A percentile compares a stretch with the other conserved stretches of the same genome.
Evolutionary conservation across 2,329 filamentous ascomycete species (phyloP).

Genomic region (Blumeriella jaapii): DNA sequence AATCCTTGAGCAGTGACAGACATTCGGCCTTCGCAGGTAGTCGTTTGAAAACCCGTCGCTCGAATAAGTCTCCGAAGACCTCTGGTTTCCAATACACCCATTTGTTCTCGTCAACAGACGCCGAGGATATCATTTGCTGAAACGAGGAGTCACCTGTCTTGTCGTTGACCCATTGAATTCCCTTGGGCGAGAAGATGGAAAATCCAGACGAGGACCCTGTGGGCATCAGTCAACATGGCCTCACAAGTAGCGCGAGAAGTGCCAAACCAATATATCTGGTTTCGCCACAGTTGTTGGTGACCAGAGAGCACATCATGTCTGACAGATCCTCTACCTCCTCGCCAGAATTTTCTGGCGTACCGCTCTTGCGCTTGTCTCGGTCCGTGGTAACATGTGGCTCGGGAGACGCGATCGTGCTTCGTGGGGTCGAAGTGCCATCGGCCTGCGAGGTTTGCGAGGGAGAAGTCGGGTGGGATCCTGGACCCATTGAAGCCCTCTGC

Average conservation of each 20-base stretch:
- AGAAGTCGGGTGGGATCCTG: conserved; percentile 22
- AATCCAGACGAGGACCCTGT: conserved; percentile 91
- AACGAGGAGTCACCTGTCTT: conserved; percentile 96
- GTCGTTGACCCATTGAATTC: conserved; percentile 96
- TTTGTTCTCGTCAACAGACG: conserved; percentile 87
- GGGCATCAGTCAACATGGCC: conserved; percentile 41
- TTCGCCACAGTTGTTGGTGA: conserved; percentile 90
- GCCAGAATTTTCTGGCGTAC: conserved; percentile 37
- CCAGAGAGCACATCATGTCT: conserved; percentile 97
- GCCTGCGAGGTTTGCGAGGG: conserved; percentile 34
- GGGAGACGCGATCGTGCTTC: conserved; percentile 39
- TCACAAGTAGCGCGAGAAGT: conserved; percentile 36
- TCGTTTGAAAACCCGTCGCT: conserved; percentile 69
- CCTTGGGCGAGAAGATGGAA: conserved; percentile 96
- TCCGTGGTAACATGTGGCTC: conserved; percentile 25
- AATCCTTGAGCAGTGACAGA: conserved; percentile 79
- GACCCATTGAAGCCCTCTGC: conserved; percentile 21
- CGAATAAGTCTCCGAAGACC: conserved; percentile 86
- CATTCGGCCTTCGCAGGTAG: conserved; percentile 81
- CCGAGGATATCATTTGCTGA: conserved; percentile 83
- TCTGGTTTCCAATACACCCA: conserved; percentile 99
- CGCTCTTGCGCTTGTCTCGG: conserved; percentile 16
- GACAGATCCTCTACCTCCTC: conserved; percentile 78
- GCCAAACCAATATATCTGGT: conserved; percentile 81
- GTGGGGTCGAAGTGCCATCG: conserved; percentile 32